phyloP scores from a whole-genome alignment of 495 filamentous ascomycete genomes.

The Xylaria castorea region DNA sequence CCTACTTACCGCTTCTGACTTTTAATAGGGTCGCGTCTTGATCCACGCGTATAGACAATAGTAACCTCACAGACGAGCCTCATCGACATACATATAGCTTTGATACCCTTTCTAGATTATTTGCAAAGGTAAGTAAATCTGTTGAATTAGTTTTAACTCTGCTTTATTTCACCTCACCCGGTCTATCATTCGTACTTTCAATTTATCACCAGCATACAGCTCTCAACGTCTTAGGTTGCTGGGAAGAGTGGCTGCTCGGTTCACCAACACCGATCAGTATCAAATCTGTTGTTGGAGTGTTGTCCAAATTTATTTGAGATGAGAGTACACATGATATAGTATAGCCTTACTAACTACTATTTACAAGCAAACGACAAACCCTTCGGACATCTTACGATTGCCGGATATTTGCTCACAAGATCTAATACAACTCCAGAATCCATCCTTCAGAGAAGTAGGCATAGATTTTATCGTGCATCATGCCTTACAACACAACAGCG shows the following conservation, averaged over 20 bases:
- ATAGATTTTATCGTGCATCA: constrained; percentile 40
- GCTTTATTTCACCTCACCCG: not conserved
- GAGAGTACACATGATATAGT: not conserved
- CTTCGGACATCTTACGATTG: not conserved
- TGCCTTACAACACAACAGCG: constrained; percentile 90
- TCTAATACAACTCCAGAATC: not conserved
- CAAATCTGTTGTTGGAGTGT: not conserved
- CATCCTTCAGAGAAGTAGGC: not conserved
- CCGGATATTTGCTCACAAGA: not conserved
- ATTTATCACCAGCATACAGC: not conserved
- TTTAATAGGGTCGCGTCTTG: constrained; percentile 44
- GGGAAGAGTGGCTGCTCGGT: not conserved
- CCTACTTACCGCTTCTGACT: not conserved
- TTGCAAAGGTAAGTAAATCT: not conserved
- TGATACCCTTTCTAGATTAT: not conserved
- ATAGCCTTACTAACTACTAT: not conserved
- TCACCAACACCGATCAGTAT: not conserved
- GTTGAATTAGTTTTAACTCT: not conserved
- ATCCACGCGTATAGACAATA: constrained; percentile 26
- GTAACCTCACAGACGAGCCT: not conserved
- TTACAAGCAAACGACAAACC: not conserved
- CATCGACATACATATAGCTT: not conserved
- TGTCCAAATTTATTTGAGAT: not conserved
- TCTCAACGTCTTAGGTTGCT: not conserved
- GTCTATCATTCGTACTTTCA: not conserved